A percentile compares a stretch with the other conserved stretches of the same genome.
phyloP scores from a whole-genome alignment of 805 yeast species.

The Debaryomyces castellii region DNA sequence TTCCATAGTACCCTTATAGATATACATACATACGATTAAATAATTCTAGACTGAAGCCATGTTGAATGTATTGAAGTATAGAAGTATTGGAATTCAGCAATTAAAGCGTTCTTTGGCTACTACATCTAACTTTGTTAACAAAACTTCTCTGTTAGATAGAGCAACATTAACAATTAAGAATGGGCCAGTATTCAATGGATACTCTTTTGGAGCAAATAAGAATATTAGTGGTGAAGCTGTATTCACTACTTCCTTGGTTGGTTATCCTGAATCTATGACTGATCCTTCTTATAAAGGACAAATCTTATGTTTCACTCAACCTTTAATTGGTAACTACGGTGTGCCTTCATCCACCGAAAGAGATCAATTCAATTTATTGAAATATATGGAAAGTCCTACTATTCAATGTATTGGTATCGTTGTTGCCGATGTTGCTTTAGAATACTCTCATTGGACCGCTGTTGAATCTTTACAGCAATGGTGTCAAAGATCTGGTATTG shows the following conservation, averaged over 20 bases:
- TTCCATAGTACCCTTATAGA: neutral
- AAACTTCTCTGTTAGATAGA: constrained; percentile 55
- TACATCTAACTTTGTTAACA: constrained; percentile 30
- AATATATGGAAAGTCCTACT: constrained; percentile 87
- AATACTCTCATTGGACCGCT: constrained; percentile 99
- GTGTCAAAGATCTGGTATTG: constrained; percentile 96
- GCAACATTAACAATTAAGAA: constrained; percentile 90
- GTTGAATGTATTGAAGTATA: constrained; percentile 3
- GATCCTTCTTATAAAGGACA: constrained; percentile 98
- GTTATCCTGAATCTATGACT: constrained; percentile 98
- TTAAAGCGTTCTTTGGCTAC: constrained; percentile 35
- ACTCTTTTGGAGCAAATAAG: constrained; percentile 92
- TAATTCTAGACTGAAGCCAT: neutral
- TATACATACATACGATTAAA: neutral
- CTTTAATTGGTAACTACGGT: constrained; percentile 96
- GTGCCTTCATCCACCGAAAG: constrained; percentile 83
- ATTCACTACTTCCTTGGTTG: constrained; percentile 95
- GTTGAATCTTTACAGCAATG: constrained; percentile 92
- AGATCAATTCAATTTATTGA: constrained; percentile 82
- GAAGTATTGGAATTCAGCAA: neutral
- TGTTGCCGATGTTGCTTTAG: constrained; percentile 91
- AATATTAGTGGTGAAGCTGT: constrained; percentile 97
- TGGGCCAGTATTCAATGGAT: constrained; percentile 92
- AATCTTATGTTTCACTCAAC: constrained; percentile 94
- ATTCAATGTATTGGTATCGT: constrained; percentile 95